Evolutionary conservation across 108 stramenopile genomes (phyloP), one percentile per base, ranked within the genome.

Genomic region (Cylindrotheca fusiformis): DNA sequence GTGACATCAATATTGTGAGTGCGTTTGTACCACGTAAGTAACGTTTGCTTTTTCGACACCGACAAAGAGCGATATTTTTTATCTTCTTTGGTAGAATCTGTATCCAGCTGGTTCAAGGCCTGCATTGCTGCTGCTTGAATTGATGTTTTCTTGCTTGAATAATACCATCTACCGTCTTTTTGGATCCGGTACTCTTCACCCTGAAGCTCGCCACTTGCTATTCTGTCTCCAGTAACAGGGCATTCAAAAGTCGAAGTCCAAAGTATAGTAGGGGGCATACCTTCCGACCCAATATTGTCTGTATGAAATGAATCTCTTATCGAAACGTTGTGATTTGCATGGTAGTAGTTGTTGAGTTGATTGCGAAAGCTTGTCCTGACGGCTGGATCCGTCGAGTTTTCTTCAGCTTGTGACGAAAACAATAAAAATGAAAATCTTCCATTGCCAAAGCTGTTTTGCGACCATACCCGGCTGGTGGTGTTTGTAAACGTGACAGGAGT

Each of bases 231-330:
- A 5, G 63, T 65, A 41, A 72, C 26, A 6, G 71, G 71, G 63
- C 63, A 64, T 1, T 36, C 53, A 32, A 72, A 72, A n/a, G 32
- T 33, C 14, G 55, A 44, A 4, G 69, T 71, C 54, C 60, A 71
- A 4, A 59, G 41, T 20, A 23, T 59, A 21, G 58, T 22, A 21
- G 36, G 58, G 41, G 2, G 41, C 41, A 5, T 41, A 22, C 22
- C 20, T 44, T 2, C 17, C 44, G 18, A 56, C 26, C 17, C n/a
- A 20, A 26, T 21, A 32, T 10, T n/a, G 12, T 3, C 26, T 31
- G 28, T 30, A 0, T 52, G 30, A 32, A 63, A 52, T 1, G 51
- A 28, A 31, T 63, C 52, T 14, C 36, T 63, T 18, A 63, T 17
- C 4, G 63, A 52, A 21, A 63, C 49, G 33, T 63, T 61, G 50